Percentiles rank a stretch among this genome's conserved stretches.
Evolutionary conservation across 1,284 basidiomycete species (phyloP).

Genomic region (Cryptococcus jaspeensis): DNA sequence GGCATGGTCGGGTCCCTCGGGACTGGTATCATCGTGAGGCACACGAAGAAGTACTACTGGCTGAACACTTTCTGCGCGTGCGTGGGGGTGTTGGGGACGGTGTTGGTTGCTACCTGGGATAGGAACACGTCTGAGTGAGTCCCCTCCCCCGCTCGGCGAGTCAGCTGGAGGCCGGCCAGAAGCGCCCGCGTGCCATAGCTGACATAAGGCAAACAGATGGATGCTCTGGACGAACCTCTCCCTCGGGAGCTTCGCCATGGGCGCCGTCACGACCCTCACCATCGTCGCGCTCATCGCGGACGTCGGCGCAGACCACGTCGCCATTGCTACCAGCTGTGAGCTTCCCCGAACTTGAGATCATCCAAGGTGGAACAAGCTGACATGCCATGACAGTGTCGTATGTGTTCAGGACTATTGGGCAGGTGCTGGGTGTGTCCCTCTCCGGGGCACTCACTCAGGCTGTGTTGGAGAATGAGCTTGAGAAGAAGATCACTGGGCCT

Average conservation of each 20-base stretch:
- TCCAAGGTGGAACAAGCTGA: too few relatives aligned
- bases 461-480: constrained; percentile 66
- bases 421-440: constrained; percentile 83
- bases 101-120: constrained; percentile 33
- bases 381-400: constrained; percentile 67
- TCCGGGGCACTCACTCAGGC: constrained; percentile 77
- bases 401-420: constrained; percentile 83
- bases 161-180: neutral
- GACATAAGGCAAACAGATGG: constrained; percentile 14
- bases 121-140: constrained; percentile 56
- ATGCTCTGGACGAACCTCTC: constrained; percentile 59
- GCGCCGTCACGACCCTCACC: constrained; percentile 40
- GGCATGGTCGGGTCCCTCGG: constrained; percentile 76
- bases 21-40: constrained; percentile 81
- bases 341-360: constrained; percentile 13
- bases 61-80: constrained; percentile 49
- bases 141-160: too few relatives aligned
- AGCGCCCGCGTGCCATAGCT: neutral
- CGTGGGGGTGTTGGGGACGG: constrained; percentile 24
- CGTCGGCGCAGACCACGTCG: constrained; percentile 72
- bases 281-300: constrained; percentile 71
- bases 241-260: constrained; percentile 22
- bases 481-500: constrained; percentile 69
- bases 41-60: constrained; percentile 73
- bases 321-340: constrained; percentile 83